phyloP scores from a whole-genome alignment of 805 yeast species.

The Priceomyces carsonii region DNA sequence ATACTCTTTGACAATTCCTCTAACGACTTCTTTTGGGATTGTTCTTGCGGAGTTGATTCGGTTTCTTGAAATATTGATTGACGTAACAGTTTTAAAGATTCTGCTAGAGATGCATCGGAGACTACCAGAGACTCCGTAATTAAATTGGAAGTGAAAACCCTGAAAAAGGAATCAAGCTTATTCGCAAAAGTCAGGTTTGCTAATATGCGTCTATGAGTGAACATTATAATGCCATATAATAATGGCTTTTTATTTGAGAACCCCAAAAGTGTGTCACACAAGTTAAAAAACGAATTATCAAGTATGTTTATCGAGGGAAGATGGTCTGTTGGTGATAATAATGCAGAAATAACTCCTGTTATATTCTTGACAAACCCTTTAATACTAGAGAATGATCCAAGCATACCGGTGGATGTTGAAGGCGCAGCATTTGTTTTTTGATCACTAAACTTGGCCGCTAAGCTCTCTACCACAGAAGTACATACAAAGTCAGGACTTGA shows the following conservation, averaged over 20 bases:
- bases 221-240: conserved; percentile 7
- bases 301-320: conserved; percentile 10
- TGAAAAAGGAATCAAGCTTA: conserved; percentile 2
- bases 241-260: conserved; percentile 14
- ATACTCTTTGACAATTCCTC: too few species aligned
- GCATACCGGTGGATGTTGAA: too few species aligned
- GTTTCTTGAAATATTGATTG: conserved; percentile 8
- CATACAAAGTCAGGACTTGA: conserved; percentile 22
- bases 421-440: too few species aligned
- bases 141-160: conserved; percentile 1
- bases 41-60: not conserved
- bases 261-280: conserved; percentile 11
- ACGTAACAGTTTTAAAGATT: conserved; percentile 6
- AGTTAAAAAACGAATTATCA: conserved; percentile 10
- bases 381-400: too few species aligned
- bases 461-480: not conserved
- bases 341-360: too few species aligned
- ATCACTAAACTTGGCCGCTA: too few species aligned
- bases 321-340: too few species aligned
- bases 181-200: conserved; percentile 3
- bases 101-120: conserved; percentile 6
- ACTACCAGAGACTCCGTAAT: conserved; percentile 2
- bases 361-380: too few species aligned
- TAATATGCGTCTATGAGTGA: conserved; percentile 4
- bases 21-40: conserved; percentile 5